These are phyloP conservation scores for Suhomyces emberorum DNA, from an alignment of 805 yeast genomes.

Conservation along the genomic window DNA sequence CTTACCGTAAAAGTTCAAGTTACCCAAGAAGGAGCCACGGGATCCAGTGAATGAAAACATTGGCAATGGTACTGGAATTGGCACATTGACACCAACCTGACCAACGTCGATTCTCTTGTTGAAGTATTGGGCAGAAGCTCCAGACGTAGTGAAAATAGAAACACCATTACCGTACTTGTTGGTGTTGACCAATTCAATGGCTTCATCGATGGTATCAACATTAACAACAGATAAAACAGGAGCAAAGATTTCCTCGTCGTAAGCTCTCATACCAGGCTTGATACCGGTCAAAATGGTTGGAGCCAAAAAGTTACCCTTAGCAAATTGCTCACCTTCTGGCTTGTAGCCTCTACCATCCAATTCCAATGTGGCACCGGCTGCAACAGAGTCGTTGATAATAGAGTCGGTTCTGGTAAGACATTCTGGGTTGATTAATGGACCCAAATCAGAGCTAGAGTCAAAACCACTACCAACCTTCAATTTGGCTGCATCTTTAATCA, in stretches of 20 bases:
- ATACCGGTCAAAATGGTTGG: slow-evolving; percentile 64
- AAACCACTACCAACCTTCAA: slow-evolving; percentile 67
- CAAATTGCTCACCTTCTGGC: slow-evolving; percentile 35
- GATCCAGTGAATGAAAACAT: slow-evolving; percentile 79
- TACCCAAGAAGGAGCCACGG: slow-evolving; percentile 73
- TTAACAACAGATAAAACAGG: slow-evolving; percentile 66
- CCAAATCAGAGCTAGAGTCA: slow-evolving; percentile 58
- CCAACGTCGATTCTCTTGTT: slow-evolving; percentile 68
- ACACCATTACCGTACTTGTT: slow-evolving; percentile 68
- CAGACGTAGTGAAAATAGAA: slow-evolving; percentile 66
- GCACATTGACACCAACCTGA: slow-evolving; percentile 75
- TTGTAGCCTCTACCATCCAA: slow-evolving; percentile 60
- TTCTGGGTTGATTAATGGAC: slow-evolving; percentile 68
- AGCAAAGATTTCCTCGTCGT: slow-evolving; percentile 75
- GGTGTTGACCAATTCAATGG: slow-evolving; percentile 58
- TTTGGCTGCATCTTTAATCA: slow-evolving; percentile 52
- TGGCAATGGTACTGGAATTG: slow-evolving; percentile 79
- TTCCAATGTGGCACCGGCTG: slow-evolving; percentile 58
- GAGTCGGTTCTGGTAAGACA: slow-evolving; percentile 52
- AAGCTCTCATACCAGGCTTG: slow-evolving; percentile 67
- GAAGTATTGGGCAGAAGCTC: slow-evolving; percentile 68
- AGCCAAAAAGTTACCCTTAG: slow-evolving; percentile 66
- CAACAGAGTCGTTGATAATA: slow-evolving; percentile 53
- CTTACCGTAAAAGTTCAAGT: slow-evolving; percentile 75
- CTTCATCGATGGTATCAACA: slow-evolving; percentile 64